Evolutionary conservation across 1,284 basidiomycete species (phyloP), one percentile per base, ranked within the genome.

Genomic region (Wolfiporia cocos): DNA sequence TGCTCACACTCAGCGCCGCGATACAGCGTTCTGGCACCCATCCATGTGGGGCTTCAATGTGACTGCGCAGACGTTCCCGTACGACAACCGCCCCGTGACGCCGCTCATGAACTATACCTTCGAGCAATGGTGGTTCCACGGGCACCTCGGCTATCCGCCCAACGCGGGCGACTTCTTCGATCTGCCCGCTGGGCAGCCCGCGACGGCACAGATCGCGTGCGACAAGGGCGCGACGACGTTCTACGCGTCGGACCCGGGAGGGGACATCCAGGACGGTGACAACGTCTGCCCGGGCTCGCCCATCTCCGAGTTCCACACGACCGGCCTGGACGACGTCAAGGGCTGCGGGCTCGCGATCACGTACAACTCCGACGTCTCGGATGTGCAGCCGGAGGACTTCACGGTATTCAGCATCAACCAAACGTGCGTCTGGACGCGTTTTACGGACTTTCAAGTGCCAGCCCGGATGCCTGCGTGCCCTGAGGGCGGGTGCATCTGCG

Each of bases 361-460:
- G 11, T 87, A 90, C 67, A 78, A 84, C 58, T 70, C 57, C 48
- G 69, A 87, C 52, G 73, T 69, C 3, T 61, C 56, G 2, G 54
- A 70, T 2, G 71, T 88, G 15, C 57, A 75, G 53, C 84, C 82
- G 1, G 73, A 72, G 41, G 82, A 87, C 63, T 81, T 89, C 51
- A 71, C 76, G 0, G 67, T 88, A 18, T 87, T 88, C 62, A 81
- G 76, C 48, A 73, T 84, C 23, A 87, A 86, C 57, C 80, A 84
- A 39, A 79, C 76, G 1, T 86, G 83, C 51, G 82, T 86, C 1
- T 88, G 78, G 78, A 68, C 68, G 34, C 68, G 78, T 15, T 75
- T 75, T 58, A 85, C 81, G 12, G 73, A 77, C 39, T 89, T 86
- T 54, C 59, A 73, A 43, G 74, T 88, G 11, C 86, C 86, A 0